These are phyloP conservation scores for Alternaria panax DNA, from an alignment of 2,329 filamentous ascomycete species.

Conservation along the genomic window DNA sequence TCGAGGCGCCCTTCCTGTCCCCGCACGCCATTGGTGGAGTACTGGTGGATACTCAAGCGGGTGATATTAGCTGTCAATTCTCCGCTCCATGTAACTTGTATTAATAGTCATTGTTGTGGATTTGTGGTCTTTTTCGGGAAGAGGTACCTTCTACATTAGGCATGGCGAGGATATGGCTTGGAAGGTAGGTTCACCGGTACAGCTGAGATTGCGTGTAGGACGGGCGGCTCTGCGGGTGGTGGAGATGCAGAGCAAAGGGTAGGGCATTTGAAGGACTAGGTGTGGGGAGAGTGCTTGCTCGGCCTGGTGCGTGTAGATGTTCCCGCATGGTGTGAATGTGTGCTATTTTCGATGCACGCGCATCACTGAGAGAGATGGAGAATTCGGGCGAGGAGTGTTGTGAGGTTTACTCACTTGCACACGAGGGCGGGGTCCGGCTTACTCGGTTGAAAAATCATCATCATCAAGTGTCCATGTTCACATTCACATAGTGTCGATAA, in stretches of 20 bases:
- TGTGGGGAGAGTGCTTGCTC: constrained; percentile 5
- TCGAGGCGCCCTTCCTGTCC: not conserved
- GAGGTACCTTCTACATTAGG: constrained; percentile 3
- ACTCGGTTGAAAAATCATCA: not conserved
- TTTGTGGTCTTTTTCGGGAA: not conserved
- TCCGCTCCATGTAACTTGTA: not conserved
- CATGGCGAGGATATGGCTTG: not conserved
- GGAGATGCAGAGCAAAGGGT: constrained; percentile 3
- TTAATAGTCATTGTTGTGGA: constrained; percentile 2
- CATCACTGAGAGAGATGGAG: not conserved
- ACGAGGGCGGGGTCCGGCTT: not conserved
- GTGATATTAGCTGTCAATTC: constrained; percentile 24
- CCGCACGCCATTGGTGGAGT: too few relatives aligned
- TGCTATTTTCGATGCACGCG: not conserved
- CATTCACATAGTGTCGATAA: not conserved
- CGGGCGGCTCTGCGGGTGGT: constrained; percentile 42
- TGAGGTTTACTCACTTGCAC: not conserved
- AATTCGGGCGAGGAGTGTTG: not conserved
- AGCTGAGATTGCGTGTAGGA: constrained; percentile 19
- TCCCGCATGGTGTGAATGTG: not conserved
- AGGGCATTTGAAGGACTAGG: not conserved
- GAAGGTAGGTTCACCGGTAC: not conserved
- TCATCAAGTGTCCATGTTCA: not conserved
- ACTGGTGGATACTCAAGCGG: not conserved
- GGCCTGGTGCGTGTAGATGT: not conserved